Evolutionary conservation across 306 rosid genomes (phyloP), one percentile per base, ranked within the genome.

Genomic region (Hippophae gyantsensis): DNA sequence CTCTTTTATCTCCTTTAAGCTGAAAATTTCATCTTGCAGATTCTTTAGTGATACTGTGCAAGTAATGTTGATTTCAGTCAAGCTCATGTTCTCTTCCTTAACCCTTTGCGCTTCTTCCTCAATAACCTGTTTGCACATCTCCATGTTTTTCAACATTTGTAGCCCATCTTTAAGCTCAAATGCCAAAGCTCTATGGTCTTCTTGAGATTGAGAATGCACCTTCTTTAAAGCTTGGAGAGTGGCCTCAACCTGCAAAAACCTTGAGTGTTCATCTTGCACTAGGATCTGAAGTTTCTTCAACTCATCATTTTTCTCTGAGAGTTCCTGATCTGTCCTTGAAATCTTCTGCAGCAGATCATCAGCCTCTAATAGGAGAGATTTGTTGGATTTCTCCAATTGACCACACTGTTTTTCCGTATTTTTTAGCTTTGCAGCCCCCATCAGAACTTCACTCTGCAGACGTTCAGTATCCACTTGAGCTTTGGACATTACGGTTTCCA

Each of bases 151-250:
- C 83, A 93, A 70, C 74, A 86, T 74, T 73, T 70, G 89, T 72
- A 88, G 78, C 70, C 99, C 97, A 12, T 70, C 74, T 62, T 86
- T 84, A 51, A 93, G 92, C 82, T 93, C 97, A 76, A 72, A 51
- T 6, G 95, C 83, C 67, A 93, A 84, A 61, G 88, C 81, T 79
- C 56, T 84, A 73, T 93, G 99, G 58, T 88, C 95, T 71, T 86
- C 94, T 68, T 86, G 95, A 48, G 99, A 88, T 56, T 80, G 83
- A 68, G 74, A 80, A 44, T 93, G 89, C 60, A 77, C 62, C 62
- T 80, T 84, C 78, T 84, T 90, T 56, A 92, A 72, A 69, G 79
- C 72, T 54, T 77, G 78, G 60, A 93, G 79, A 72, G 94, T 84
- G 63, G 80, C 77, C 71, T 88, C 97, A 46, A 78, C 86, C 72